Percentiles rank a stretch among this genome's conserved stretches.
Conservation (phyloP, 2,329 filamentous ascomycete species). For the Rhynchosporium graminicola region DNA sequence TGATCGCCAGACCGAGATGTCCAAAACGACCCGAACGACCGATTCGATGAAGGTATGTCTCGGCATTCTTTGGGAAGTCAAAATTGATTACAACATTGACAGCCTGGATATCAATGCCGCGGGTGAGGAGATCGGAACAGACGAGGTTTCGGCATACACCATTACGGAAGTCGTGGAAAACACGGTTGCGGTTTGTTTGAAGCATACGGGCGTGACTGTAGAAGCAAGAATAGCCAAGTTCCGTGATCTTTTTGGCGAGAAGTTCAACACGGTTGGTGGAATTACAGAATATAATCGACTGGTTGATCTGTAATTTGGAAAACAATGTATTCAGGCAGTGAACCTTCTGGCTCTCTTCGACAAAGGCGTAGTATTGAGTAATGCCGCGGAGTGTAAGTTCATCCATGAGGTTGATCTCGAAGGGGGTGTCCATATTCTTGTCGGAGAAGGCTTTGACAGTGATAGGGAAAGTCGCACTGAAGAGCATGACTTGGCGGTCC, state of each 20-base stretch:
- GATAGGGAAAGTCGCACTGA: constrained; percentile 95
- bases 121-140: constrained; percentile 94
- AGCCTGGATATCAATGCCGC: constrained; percentile 98
- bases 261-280: constrained; percentile 98
- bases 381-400: constrained; percentile 97
- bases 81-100: constrained; percentile 99
- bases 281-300: constrained; percentile 99
- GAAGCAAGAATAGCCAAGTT: constrained; percentile 98
- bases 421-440: constrained; percentile 94
- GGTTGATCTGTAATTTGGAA: constrained; percentile 98
- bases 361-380: constrained; percentile 98
- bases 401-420: constrained; percentile 99
- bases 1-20: constrained; percentile 95
- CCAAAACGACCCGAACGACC: constrained; percentile 96
- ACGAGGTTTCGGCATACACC: constrained; percentile 97
- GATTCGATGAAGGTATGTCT: constrained; percentile 98
- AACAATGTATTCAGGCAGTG: constrained; percentile 99
- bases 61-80: constrained; percentile 98
- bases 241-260: constrained; percentile 98
- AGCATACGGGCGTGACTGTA: constrained; percentile 99
- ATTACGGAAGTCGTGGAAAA: constrained; percentile 99
- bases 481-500: constrained; percentile 98
- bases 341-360: constrained; percentile 99
- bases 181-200: constrained; percentile 93
- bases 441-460: constrained; percentile 98